Base-by-base conservation (phyloP, 2,329 filamentous ascomycete species). In the Cladosporium sp. region DNA sequence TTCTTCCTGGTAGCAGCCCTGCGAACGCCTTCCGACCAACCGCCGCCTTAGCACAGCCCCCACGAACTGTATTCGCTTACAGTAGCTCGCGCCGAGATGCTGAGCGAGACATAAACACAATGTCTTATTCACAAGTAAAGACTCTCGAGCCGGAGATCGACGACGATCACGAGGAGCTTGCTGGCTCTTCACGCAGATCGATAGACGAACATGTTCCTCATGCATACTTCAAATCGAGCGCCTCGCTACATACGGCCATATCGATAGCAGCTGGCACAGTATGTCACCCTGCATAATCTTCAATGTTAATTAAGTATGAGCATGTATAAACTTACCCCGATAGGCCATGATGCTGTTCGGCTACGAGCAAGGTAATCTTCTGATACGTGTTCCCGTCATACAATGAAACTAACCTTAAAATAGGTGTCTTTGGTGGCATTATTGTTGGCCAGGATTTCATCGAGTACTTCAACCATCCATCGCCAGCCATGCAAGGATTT, bases 121-220 rank as follows among this genome's bases (percentile, higher is more conserved):
- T 96, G 79, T 85, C 94, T 67, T 87, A 93, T 80, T 66, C 76
- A 70, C 91, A 89, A 80, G 83, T 96, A 79, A 97, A 96, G 84
- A 76, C 78, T 58, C 84, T 96, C 64, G 92, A 97, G 80, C 88
- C 95, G 78, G 92, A 97, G 80, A 95, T 90, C 76, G 83, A 95
- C 64, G 83, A 88, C 74, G 96, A 96, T 82, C 92, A 97, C 80
- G 91, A 97, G 79, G 92, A 97, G 76, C 94, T 97, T 76, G 93
- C 89, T 67, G 96, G 92, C 55, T 85, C 97, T 71, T 85, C 88
- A 73, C 92, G 96, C 87, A 93, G 92, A 30, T 56, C 54, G 11
- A 34, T 17, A 56, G 54, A 56, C 28, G 54, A 56, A 22, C 51
- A 55, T 45, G 54, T 56, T 19, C 42, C 42, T 8, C 54, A 56